Conservation (phyloP, 306 rosid species). For the Rubus parviflorus region DNA sequence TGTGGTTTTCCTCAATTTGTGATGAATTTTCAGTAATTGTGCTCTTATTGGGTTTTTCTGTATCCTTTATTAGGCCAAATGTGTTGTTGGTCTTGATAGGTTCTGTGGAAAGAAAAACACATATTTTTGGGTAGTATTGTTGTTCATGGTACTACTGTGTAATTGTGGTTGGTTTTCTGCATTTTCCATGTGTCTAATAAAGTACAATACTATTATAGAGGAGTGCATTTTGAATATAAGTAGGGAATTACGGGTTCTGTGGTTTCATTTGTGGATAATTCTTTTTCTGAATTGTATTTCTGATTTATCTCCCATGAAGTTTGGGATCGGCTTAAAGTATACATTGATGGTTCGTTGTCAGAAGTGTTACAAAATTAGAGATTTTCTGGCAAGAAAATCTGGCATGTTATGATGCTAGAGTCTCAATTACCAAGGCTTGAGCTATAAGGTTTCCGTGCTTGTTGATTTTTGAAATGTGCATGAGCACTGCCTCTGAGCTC, state of each 20-base stretch:
- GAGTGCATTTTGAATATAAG: conserved; percentile 2
- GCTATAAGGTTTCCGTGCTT: background rate
- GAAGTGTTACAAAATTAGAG: background rate
- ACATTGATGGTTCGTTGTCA: background rate
- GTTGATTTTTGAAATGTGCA: background rate
- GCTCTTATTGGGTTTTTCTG: conserved; percentile 24
- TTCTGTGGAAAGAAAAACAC: background rate
- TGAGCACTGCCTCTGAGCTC: background rate
- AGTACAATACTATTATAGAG: background rate
- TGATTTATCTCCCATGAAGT: background rate
- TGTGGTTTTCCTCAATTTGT: conserved; percentile 20
- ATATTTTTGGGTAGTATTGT: background rate
- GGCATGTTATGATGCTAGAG: background rate
- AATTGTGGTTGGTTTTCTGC: conserved; percentile 1
- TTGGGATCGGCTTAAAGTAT: background rate
- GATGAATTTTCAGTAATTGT: conserved; percentile 29
- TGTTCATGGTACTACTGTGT: too few relatives aligned
- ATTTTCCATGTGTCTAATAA: background rate
- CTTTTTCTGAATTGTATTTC: background rate
- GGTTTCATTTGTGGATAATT: background rate
- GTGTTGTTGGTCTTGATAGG: conserved; percentile 9
- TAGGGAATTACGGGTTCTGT: background rate
- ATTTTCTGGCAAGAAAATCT: background rate
- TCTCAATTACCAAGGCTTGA: background rate
- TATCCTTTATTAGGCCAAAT: background rate